Conservation (phyloP, 139 green algal genomes). For the Diplosphaera chodatii region DNA sequence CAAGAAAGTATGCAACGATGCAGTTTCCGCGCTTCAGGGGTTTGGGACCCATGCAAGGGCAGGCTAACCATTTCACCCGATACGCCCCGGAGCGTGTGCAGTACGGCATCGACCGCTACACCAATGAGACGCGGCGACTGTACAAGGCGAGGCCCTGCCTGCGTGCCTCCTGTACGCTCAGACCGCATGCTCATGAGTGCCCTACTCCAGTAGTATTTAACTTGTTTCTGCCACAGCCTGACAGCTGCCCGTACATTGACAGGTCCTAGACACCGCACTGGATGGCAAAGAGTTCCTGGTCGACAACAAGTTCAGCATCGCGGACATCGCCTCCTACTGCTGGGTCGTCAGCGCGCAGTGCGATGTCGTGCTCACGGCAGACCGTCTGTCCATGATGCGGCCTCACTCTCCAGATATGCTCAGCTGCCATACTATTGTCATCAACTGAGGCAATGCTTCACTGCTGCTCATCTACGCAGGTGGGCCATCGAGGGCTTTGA, state of each 20-base stretch:
- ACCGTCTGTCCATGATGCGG: too few relatives aligned
- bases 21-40: neutral
- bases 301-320: constrained; percentile 33
- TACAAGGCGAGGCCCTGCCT: constrained; percentile 5
- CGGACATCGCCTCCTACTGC: constrained; percentile 32
- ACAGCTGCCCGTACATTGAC: too few relatives aligned
- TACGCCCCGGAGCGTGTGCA: constrained; percentile 20
- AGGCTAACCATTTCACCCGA: constrained; percentile 23
- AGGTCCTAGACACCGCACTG: constrained; percentile 8
- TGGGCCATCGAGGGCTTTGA: neutral
- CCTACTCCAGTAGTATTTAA: too few relatives aligned
- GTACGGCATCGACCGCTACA: constrained; percentile 33
- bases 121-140: constrained; percentile 34
- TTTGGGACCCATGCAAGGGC: constrained; percentile 12
- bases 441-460: too few relatives aligned
- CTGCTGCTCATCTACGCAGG: neutral
- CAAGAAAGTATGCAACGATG: neutral
- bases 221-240: too few relatives aligned
- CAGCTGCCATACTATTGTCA: too few relatives aligned
- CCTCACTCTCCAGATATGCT: too few relatives aligned
- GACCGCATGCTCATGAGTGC: too few relatives aligned
- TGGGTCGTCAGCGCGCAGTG: constrained; percentile 20
- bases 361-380: neutral
- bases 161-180: too few relatives aligned
- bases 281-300: constrained; percentile 33